A percentile compares a stretch with the other conserved stretches of the same genome.
phyloP scores from a whole-genome alignment of 1,284 basidiomycete species.

The Ceratobasidium sp. region DNA sequence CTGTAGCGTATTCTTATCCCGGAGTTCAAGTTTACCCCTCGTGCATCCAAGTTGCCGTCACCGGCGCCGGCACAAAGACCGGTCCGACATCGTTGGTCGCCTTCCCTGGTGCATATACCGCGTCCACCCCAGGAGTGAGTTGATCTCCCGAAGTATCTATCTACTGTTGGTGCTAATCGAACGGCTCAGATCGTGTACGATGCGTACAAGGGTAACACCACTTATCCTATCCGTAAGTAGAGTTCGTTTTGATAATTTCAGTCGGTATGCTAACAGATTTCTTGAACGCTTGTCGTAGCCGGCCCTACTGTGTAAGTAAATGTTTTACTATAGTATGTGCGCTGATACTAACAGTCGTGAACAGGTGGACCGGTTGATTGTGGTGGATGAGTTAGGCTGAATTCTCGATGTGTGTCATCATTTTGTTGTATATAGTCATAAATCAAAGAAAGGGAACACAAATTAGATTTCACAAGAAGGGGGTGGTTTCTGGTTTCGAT shows the following conservation, averaged over 20 bases:
- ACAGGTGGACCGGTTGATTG: constrained; percentile 9
- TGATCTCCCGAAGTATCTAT: not conserved
- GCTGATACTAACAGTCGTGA: not conserved
- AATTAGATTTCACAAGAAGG: no score
- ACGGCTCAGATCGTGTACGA: constrained; percentile 17
- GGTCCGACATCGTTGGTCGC: constrained; percentile 60
- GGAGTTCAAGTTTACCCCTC: constrained; percentile 58
- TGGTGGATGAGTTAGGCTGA: no score
- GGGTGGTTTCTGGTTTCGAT: no score
- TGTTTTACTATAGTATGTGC: not conserved
- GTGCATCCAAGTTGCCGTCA: constrained; percentile 61
- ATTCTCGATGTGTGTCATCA: no score
- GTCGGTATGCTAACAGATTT: not conserved
- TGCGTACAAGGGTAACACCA: constrained; percentile 9
- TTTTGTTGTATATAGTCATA: no score
- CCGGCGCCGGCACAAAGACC: constrained; percentile 61
- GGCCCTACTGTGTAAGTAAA: constrained; percentile 28
- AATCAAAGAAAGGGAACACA: no score
- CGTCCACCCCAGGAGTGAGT: constrained; percentile 57
- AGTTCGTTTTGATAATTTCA: not conserved
- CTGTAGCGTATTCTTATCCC: constrained; percentile 53
- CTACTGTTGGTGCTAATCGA: not conserved
- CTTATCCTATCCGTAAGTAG: constrained; percentile 37
- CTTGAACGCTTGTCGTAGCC: not conserved
- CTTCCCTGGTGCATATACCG: constrained; percentile 64